Percentiles rank a stretch among this genome's conserved stretches.
phyloP scores from a whole-genome alignment of 208 protist species.

The Trypanosoma scelopori region DNA sequence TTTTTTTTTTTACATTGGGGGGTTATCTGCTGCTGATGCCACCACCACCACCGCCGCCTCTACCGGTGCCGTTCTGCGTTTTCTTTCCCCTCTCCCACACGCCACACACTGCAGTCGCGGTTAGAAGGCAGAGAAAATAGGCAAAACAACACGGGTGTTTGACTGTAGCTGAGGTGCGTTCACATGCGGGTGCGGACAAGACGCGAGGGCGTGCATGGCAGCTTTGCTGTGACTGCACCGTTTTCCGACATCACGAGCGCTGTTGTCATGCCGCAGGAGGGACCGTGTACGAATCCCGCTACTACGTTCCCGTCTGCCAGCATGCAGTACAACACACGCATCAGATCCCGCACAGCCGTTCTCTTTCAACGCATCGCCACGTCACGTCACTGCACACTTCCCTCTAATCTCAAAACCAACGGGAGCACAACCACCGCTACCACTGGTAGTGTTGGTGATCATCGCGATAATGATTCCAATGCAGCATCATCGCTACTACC shows the following conservation, averaged over 20 bases:
- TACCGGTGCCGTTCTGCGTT: constrained; percentile 1
- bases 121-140: no score
- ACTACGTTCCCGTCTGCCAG: neutral
- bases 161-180: no score
- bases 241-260: constrained; percentile 6
- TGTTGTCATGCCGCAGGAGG: neutral
- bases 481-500: no score
- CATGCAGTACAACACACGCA: constrained; percentile 9
- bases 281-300: neutral
- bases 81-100: neutral
- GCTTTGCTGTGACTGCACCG: constrained; percentile 17
- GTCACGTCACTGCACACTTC: neutral
- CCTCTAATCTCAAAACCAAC: neutral
- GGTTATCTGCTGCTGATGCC: no score
- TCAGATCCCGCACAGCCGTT: constrained; percentile 11
- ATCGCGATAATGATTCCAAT: no score
- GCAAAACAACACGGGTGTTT: no score
- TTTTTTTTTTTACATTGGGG: no score
- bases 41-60: no score
- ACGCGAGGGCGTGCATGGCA: constrained; percentile 41
- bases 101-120: neutral
- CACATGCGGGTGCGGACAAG: constrained; percentile 25
- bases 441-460: neutral
- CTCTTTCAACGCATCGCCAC: constrained; percentile 1
- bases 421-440: neutral